Percentiles rank a stretch among this genome's conserved stretches.
phyloP scores from a whole-genome alignment of 2,329 filamentous ascomycete genomes.

The Parastagonospora avenae region DNA sequence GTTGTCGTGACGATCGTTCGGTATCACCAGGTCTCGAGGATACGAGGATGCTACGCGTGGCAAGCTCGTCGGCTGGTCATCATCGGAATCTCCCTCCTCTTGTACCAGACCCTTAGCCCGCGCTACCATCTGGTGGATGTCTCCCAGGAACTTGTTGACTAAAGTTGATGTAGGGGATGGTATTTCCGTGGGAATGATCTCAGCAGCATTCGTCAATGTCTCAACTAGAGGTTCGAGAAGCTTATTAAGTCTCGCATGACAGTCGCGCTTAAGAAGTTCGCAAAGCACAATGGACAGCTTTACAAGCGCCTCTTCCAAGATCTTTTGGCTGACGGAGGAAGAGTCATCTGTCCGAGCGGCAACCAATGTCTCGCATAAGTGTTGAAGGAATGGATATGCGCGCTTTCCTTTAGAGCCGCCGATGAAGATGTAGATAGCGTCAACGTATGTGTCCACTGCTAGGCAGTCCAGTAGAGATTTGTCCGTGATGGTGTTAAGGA shows the following conservation, averaged over 20 bases:
- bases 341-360: not conserved
- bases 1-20: conserved; percentile 38
- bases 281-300: conserved; percentile 16
- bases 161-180: not conserved
- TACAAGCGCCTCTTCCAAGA: conserved; percentile 7
- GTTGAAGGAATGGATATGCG: conserved; percentile 39
- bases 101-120: conserved; percentile 25
- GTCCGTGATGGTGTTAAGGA: conserved; percentile 42
- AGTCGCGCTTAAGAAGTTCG: conserved; percentile 25
- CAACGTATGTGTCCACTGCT: conserved; percentile 43
- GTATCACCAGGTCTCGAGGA: conserved; percentile 28
- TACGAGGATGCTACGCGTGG: conserved; percentile 30
- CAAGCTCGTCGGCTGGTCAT: too few relatives aligned
- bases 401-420: conserved; percentile 36
- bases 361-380: conserved; percentile 19
- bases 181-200: conserved; percentile 1
- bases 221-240: conserved; percentile 16
- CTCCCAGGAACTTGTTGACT: conserved; percentile 3
- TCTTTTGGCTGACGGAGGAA: not conserved
- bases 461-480: conserved; percentile 41
- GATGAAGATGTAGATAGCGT: conserved; percentile 44
- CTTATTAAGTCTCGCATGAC: conserved; percentile 24
- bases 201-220: conserved; percentile 7
- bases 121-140: conserved; percentile 19
- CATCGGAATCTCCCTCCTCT: not conserved